phyloP scores from a whole-genome alignment of 2,329 filamentous ascomycete species.

The Coleophoma crateriformis region DNA sequence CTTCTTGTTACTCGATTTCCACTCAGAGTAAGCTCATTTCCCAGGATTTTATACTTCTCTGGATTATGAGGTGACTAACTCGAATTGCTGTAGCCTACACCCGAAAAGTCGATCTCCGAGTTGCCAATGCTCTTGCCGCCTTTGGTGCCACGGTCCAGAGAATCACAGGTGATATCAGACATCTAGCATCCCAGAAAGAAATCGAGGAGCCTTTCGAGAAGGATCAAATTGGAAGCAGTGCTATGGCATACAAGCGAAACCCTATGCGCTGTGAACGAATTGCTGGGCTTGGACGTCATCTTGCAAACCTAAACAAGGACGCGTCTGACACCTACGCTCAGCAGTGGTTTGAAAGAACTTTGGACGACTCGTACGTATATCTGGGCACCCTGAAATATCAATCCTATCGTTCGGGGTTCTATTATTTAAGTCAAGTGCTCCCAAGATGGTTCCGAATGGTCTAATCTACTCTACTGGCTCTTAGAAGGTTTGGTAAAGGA shows the following conservation, averaged over 20 bases:
- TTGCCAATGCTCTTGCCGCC: conserved; percentile 75
- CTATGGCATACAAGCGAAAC: conserved; percentile 47
- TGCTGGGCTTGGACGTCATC: conserved; percentile 39
- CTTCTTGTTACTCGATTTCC: conserved; percentile 40
- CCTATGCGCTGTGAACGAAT: conserved; percentile 45
- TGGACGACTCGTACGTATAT: conserved; percentile 55
- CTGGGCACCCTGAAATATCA: too few relatives aligned
- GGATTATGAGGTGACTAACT: background rate
- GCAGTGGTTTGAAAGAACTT: conserved; percentile 49
- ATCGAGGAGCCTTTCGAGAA: conserved; percentile 79
- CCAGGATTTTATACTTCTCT: background rate
- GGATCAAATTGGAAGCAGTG: conserved; percentile 55
- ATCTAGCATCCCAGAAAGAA: conserved; percentile 73
- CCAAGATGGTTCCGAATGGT: too few relatives aligned
- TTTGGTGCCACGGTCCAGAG: conserved; percentile 75
- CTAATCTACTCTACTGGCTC: too few relatives aligned
- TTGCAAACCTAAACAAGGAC: conserved; percentile 26
- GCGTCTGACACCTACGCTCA: conserved; percentile 57
- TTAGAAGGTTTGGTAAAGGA: too few relatives aligned
- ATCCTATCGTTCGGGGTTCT: too few relatives aligned
- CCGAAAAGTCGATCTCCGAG: conserved; percentile 73
- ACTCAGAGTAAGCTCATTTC: conserved; percentile 39
- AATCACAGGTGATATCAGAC: conserved; percentile 69
- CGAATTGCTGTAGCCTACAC: conserved; percentile 31
- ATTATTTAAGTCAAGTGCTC: too few relatives aligned